phyloP scores from a whole-genome alignment of 495 filamentous ascomycete genomes.

The Choiromyces venosus region DNA sequence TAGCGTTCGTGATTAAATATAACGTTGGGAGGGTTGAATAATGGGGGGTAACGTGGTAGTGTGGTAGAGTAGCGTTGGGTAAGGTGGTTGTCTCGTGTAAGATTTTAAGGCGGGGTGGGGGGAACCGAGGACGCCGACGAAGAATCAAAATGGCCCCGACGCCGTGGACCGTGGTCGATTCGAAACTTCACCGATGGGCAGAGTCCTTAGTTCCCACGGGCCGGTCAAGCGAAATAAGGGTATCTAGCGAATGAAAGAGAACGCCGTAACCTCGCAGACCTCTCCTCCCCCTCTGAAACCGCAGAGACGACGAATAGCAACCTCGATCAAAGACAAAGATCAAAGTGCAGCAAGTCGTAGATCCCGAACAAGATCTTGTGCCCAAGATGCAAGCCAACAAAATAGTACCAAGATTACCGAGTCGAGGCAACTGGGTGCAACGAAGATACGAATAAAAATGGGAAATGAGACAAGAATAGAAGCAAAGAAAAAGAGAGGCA shows the following conservation, averaged over 20 bases:
- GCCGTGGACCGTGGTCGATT: neutral
- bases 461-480: conserved; percentile 19
- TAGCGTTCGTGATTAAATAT: conserved; percentile 14
- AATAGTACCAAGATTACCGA: conserved; percentile 32
- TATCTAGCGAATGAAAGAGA: conserved; percentile 23
- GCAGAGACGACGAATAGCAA: neutral
- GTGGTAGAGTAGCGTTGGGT: conserved; percentile 12
- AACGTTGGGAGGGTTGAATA: conserved; percentile 12
- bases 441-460: conserved; percentile 12
- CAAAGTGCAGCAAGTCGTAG: conserved; percentile 30
- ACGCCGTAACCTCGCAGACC: conserved; percentile 30
- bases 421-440: conserved; percentile 21
- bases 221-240: neutral
- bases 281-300: neutral
- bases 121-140: conserved; percentile 23
- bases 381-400: conserved; percentile 17
- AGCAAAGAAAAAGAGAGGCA: conserved; percentile 10
- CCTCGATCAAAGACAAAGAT: conserved; percentile 18
- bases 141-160: conserved; percentile 6
- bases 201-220: neutral
- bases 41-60: conserved; percentile 8
- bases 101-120: conserved; percentile 3
- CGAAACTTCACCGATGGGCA: conserved; percentile 2
- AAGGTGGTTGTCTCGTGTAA: neutral
- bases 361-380: conserved; percentile 38